A percentile compares a stretch with the other conserved stretches of the same genome.
Evolutionary conservation across 1,284 basidiomycete genomes (phyloP).

Genomic region (Blastosporella zonata): DNA sequence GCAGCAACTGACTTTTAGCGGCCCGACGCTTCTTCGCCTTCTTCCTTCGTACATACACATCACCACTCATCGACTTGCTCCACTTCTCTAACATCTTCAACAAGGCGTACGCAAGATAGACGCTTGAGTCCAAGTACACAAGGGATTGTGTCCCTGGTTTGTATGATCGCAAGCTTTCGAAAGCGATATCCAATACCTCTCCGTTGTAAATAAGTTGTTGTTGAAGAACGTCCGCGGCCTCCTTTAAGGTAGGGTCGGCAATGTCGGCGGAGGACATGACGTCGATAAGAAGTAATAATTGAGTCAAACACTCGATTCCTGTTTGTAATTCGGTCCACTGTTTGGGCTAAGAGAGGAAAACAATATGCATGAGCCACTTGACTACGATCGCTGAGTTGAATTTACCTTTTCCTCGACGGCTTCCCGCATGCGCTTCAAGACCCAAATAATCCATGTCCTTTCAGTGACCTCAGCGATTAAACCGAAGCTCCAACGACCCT

Average conservation of each 20-base stretch:
- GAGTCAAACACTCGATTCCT: constrained; percentile 90
- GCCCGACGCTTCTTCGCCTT: constrained; percentile 50
- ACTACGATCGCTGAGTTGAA: constrained; percentile 3
- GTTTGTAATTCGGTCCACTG: constrained; percentile 92
- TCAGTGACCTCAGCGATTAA: constrained; percentile 84
- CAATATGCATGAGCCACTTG: constrained; percentile 1
- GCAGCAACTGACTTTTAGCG: constrained; percentile 39
- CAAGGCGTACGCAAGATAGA: constrained; percentile 80
- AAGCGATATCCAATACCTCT: constrained; percentile 83
- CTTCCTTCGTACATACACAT: constrained; percentile 79
- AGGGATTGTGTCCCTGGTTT: constrained; percentile 69
- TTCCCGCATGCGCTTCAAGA: constrained; percentile 80
- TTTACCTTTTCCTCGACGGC: constrained; percentile 86
- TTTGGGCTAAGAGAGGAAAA: constrained; percentile 64
- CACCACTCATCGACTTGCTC: constrained; percentile 62
- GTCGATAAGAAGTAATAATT: constrained; percentile 84
- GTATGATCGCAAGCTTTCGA: constrained; percentile 74
- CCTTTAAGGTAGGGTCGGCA: constrained; percentile 57
- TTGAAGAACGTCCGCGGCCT: constrained; percentile 78
- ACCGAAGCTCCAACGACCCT: constrained; percentile 62
- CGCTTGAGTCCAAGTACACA: constrained; percentile 80
- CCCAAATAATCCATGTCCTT: constrained; percentile 83
- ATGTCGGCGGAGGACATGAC: constrained; percentile 47
- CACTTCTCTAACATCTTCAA: constrained; percentile 86
- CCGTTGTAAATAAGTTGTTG: constrained; percentile 92